Evolutionary conservation across 441 rosid species (phyloP), one percentile per base, ranked within the genome.

Genomic region (Sinapis alba): DNA sequence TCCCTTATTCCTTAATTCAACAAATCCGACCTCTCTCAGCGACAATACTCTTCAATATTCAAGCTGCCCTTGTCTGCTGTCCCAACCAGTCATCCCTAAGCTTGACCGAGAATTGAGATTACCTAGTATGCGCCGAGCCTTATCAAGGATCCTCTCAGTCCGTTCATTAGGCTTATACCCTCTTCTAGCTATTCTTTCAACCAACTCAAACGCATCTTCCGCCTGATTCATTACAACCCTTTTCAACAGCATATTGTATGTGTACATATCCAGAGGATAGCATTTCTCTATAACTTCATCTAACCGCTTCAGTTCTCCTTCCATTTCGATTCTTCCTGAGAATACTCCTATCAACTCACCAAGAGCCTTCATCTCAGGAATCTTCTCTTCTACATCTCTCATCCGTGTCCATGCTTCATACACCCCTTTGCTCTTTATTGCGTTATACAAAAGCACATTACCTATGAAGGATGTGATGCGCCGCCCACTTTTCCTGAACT

Each of bases 401-500:
- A 65, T 81, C 45, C 68, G 78, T 69, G 82, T 66, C 97, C 96
- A 93, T 50, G 90, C 86, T 69, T 81, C 83, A 78, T 79, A 88
- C 50, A 96, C 85, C 59, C 81, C 79, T 34, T 47, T 74, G 76
- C 74, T 77, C 73, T 61, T 82, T 73, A 82, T 71, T 65, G 94
- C 84, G 73, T 88, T 87, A 45, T 69, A 83, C 76, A 93, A 74
- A 69, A 96, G 90, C 4, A 65, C 77, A 66, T 96, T 96, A 53
- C 99, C 99, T 6, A 85, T 82, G 74, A 84, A 91, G 21, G 99
- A 64, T 12, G 99, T 79, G 43, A 91, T n/a, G 1, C 30, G 68
- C 0, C 84, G 86, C 74, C 89, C 80, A 0, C 70, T 77, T 63
- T 82, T 89, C 81, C 81, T 85, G 20, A 87, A 75, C 60, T 89